Evolutionary conservation across 2,329 filamentous ascomycete species (phyloP).

Genomic region (Beauveria medogensis): DNA sequence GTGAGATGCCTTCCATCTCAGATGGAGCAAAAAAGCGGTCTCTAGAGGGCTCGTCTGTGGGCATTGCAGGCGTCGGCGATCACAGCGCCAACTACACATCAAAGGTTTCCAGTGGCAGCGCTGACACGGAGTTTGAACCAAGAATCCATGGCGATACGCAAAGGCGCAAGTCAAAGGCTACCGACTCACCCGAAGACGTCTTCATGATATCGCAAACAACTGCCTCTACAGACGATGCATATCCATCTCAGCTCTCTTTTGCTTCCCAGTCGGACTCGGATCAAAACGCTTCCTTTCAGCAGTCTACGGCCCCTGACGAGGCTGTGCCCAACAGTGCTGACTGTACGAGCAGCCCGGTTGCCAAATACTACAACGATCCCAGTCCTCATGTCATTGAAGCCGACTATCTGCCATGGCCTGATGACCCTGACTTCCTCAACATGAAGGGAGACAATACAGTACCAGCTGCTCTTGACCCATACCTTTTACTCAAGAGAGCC

Average conservation of each 20-base stretch:
- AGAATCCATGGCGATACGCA: constrained; percentile 7
- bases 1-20: constrained; percentile 51
- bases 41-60: background rate
- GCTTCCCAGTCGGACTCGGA: constrained; percentile 22
- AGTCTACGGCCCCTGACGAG: constrained; percentile 12
- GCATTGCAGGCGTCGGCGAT: background rate
- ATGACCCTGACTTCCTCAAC: constrained; percentile 49
- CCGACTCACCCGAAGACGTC: constrained; percentile 30
- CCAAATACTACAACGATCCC: constrained; percentile 28
- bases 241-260: constrained; percentile 24
- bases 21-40: constrained; percentile 29
- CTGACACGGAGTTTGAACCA: background rate
- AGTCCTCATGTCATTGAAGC: constrained; percentile 41
- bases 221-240: constrained; percentile 25
- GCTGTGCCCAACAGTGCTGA: constrained; percentile 13
- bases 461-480: constrained; percentile 44
- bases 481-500: constrained; percentile 43
- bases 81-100: constrained; percentile 13
- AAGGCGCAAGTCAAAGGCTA: background rate
- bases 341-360: constrained; percentile 20
- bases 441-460: constrained; percentile 10
- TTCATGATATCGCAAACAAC: constrained; percentile 42
- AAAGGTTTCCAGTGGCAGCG: constrained; percentile 11
- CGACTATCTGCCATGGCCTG: constrained; percentile 51
- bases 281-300: constrained; percentile 7